Base-by-base conservation (phyloP, 192 early-diverging fungal species). In the Chytriomyces confervae region DNA sequence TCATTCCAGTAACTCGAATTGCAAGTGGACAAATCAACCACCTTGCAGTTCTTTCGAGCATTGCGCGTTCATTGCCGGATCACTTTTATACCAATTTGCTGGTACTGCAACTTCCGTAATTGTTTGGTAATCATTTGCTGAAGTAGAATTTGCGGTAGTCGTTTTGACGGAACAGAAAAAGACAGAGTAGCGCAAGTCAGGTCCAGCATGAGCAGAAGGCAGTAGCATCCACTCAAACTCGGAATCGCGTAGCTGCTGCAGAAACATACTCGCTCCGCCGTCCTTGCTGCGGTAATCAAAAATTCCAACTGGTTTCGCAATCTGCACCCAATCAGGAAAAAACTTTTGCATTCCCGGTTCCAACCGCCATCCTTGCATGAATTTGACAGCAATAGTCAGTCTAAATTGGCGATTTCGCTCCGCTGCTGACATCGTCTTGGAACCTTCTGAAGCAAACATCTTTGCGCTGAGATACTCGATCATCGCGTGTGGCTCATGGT, bases 1-100 rank as follows among this genome's bases (percentile, higher is more conserved):
- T 47, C 67, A 47, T 45, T 45, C 29, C 36, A 46, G 66, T 49
- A 68, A 68, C 47, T 68, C 66, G 43, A 68, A 68, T 13, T 46
- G 66, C 66, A 68, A 18, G 48, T 68, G 66, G 47, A 68, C 66
- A 44, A 68, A 68, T 11, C 66, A 7, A 10, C 48, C 29, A 27
- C 24, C 24, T 27, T 0, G 24, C 24, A 27, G 24, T 27, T 27
- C 24, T 27, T 27, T 27, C 24, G 24, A 27, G 0, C 0, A 27
- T 27, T 27, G 24, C 24, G 24, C 24, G 24, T 27, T 27, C 24
- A 7, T 68, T 68, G 66, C 11, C 36, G 11, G 10, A 27, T 27
- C 24, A 27, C 24, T 27, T 27, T 68, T 68, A 2, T 68, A 68
- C 66, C 66, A 68, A 36, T 68, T 6, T 45, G 66, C 18, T 11